phyloP scores from a whole-genome alignment of 176 grass and related monocot genomes.

The Urochloa ruziziensis region DNA sequence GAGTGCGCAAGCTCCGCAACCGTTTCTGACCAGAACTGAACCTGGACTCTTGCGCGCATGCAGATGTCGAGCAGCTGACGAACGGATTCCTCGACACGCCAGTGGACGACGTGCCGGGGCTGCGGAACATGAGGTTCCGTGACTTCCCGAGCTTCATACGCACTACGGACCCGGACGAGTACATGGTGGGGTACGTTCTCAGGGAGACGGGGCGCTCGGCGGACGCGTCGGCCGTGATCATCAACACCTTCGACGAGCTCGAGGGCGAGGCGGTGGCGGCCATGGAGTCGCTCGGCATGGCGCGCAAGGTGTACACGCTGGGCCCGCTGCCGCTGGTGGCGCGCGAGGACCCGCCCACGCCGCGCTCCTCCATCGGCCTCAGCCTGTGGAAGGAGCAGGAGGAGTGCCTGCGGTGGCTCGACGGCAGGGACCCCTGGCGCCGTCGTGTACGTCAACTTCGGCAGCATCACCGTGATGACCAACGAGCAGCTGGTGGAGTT shows the following conservation, averaged over 20 bases:
- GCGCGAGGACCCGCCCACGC: conserved; percentile 31
- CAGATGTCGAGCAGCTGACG: conserved; percentile 50
- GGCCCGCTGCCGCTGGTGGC: conserved; percentile 61
- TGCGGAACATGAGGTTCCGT: conserved; percentile 46
- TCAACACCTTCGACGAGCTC: conserved; percentile 52
- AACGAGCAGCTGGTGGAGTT: conserved; percentile 65
- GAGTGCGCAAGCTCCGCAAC: too few species aligned
- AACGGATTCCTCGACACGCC: conserved; percentile 74
- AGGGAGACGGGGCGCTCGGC: conserved; percentile 38
- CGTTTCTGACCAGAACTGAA: neutral
- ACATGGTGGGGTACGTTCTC: conserved; percentile 45
- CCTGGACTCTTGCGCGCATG: neutral
- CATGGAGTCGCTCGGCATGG: conserved; percentile 38
- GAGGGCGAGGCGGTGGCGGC: conserved; percentile 49
- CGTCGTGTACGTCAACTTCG: conserved; percentile 69
- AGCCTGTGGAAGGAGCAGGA: conserved; percentile 76
- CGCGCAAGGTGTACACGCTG: conserved; percentile 51
- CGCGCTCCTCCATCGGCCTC: conserved; percentile 32
- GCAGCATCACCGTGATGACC: conserved; percentile 46
- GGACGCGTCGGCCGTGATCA: conserved; percentile 32
- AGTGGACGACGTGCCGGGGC: conserved; percentile 66
- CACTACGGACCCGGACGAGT: conserved; percentile 56
- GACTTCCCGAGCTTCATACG: conserved; percentile 83
- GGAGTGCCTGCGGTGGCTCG: conserved; percentile 56
- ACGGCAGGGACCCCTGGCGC: conserved; percentile 26